Conservation (phyloP, 805 yeast genomes). For the Limtongia smithiae region DNA sequence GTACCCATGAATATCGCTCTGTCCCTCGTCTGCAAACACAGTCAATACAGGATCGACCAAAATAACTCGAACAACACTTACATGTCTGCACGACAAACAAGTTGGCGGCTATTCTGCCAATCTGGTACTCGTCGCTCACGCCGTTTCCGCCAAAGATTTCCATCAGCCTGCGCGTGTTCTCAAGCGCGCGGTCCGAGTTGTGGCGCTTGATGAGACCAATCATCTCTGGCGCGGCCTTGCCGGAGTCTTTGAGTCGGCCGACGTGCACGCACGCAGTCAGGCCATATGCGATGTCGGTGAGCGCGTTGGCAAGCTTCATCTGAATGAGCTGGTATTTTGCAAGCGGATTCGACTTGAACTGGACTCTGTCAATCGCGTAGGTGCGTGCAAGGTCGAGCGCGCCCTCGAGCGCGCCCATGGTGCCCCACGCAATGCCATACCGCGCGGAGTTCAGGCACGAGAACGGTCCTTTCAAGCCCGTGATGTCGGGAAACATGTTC, state of each 20-base stretch:
- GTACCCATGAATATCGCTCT: constrained; percentile 44
- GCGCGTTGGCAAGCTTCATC: constrained; percentile 44
- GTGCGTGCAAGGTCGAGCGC: constrained; percentile 39
- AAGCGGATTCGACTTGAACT: constrained; percentile 40
- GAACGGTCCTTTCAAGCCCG: constrained; percentile 46
- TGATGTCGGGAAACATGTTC: constrained; percentile 40
- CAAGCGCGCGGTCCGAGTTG: constrained; percentile 44
- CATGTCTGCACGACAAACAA: constrained; percentile 46
- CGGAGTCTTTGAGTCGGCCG: constrained; percentile 42
- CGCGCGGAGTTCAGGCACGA: constrained; percentile 45
- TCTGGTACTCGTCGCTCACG: constrained; percentile 44
- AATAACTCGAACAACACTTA: constrained; percentile 18
- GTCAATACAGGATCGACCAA: not conserved
- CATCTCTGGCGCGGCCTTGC: constrained; percentile 42
- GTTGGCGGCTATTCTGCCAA: constrained; percentile 44
- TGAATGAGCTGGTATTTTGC: constrained; percentile 44
- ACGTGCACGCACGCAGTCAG: constrained; percentile 42
- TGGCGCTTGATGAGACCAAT: constrained; percentile 45
- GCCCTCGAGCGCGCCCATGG: constrained; percentile 45
- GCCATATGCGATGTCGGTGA: constrained; percentile 43
- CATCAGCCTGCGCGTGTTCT: constrained; percentile 40
- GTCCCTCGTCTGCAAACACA: constrained; percentile 38
- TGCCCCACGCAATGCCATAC: constrained; percentile 45
- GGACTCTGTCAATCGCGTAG: constrained; percentile 42
- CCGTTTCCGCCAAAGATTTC: constrained; percentile 48